phyloP scores from a whole-genome alignment of 371 early-diverging fungal genomes.

The Mucor lusitanicus region DNA sequence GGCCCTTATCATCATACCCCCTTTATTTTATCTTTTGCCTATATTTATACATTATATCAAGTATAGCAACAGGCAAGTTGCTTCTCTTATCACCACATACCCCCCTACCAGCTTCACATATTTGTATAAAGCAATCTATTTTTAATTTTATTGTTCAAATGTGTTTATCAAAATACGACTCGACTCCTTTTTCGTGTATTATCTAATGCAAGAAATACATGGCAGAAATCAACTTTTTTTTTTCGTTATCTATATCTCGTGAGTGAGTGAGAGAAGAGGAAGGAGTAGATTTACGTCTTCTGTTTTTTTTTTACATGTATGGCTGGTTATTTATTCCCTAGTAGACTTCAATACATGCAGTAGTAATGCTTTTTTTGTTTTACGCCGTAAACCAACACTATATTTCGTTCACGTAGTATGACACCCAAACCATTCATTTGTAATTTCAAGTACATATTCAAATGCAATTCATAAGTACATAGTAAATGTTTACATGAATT shows the following conservation, averaged over 20 bases:
- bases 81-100: neutral
- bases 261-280: no score
- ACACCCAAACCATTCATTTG: neutral
- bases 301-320: neutral
- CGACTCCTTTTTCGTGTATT: neutral
- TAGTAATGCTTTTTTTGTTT: neutral
- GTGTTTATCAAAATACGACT: neutral
- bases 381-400: neutral
- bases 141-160: neutral
- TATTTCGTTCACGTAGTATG: neutral
- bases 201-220: neutral
- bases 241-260: neutral
- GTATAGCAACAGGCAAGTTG: neutral
- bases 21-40: neutral
- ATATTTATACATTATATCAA: neutral
- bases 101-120: neutral
- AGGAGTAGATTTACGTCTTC: neutral
- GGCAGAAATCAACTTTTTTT: constrained; percentile 1
- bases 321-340: neutral
- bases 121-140: neutral
- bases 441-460: neutral
- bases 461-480: neutral
- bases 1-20: neutral
- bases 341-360: neutral
- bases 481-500: neutral